These are phyloP conservation scores for Yamagishiella unicocca DNA, from an alignment of 139 green algal genomes.

Conservation along the genomic window DNA sequence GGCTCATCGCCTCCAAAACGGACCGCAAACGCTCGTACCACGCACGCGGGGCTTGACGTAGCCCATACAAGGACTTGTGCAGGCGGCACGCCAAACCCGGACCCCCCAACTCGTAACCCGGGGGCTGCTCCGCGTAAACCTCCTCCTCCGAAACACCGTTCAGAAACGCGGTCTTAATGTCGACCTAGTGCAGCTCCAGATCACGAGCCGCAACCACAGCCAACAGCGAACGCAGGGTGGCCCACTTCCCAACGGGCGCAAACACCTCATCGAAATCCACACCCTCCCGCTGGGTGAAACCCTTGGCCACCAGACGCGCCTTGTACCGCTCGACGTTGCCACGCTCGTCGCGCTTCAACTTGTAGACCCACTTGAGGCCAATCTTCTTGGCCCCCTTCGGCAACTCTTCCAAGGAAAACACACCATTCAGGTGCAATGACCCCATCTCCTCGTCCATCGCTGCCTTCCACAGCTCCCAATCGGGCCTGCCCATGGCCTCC, in stretches of 20 bases:
- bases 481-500: too few species aligned
- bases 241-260: too few species aligned
- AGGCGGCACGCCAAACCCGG: conserved; percentile 33
- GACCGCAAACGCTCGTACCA: conserved; percentile 63
- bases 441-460: conserved; percentile 40
- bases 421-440: background rate
- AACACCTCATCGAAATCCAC: conserved; percentile 60
- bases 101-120: conserved; percentile 43
- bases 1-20: too few species aligned
- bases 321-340: conserved; percentile 70
- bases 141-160: conserved; percentile 63
- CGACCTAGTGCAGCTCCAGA: conserved; percentile 64
- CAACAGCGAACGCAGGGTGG: too few species aligned
- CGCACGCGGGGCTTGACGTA: conserved; percentile 62
- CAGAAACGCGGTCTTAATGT: conserved; percentile 75
- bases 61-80: conserved; percentile 60
- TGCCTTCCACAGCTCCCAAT: conserved; percentile 8
- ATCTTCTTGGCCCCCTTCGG: conserved; percentile 15
- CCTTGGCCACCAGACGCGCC: conserved; percentile 67
- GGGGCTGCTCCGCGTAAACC: too few species aligned
- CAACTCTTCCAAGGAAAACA: background rate
- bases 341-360: conserved; percentile 51
- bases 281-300: conserved; percentile 61
- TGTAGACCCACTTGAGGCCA: conserved; percentile 62
- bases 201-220: conserved; percentile 43